Base-by-base conservation (phyloP, 2,329 filamentous ascomycete genomes). In the Ascosphaera aggregata region DNA sequence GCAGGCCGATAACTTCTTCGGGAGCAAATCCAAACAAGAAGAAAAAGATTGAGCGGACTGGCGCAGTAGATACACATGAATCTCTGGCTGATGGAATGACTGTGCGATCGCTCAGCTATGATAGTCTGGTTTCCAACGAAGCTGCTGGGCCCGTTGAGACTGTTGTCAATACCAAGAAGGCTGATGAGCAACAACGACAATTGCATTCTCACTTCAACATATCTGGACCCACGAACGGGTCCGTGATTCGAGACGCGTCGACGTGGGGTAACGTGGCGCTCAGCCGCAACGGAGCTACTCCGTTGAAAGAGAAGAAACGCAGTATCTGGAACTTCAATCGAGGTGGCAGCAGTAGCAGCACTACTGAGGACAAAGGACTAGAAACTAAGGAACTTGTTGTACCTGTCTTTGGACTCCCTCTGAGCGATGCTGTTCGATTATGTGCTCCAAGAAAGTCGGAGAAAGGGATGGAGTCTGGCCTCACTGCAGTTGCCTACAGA, bases 401-500 rank as follows among this genome's bases (percentile, higher is more conserved):
- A 30, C 71, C 78, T 41, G 80, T 82, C 2, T 98, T 98, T 54
- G 89, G 89, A 2, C 77, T 80, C 22, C 72, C 81, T 3, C 61
- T 98, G 39, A 73, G 73, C 7, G 86, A 95, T 50, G 89, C 89
- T 18, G 85, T 93, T 5, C 73, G 80, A 43, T 80, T 71, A 52
- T 85, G 80, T 48, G 67, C 73, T 9, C 85, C 84, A 0, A 48
- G 51, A 9, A 58, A 64, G 9, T 35, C 34, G 9, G 34, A 16
- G 9, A 35, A 35, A 15, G 80, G 82, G 41, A 65, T 80, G 35
- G 70, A 73, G 43, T 73, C 82, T 4, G 75, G 79, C 19, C 62
- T 98, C 19, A 89, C 89, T 1, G 80, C 86, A 4, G 89, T 98
- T 2, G 81, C 95, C 7, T 98, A 91, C 59, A 76, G 89, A 41